phyloP scores from a whole-genome alignment of 2,329 filamentous ascomycete genomes.

The Zymoseptoria passerinii region DNA sequence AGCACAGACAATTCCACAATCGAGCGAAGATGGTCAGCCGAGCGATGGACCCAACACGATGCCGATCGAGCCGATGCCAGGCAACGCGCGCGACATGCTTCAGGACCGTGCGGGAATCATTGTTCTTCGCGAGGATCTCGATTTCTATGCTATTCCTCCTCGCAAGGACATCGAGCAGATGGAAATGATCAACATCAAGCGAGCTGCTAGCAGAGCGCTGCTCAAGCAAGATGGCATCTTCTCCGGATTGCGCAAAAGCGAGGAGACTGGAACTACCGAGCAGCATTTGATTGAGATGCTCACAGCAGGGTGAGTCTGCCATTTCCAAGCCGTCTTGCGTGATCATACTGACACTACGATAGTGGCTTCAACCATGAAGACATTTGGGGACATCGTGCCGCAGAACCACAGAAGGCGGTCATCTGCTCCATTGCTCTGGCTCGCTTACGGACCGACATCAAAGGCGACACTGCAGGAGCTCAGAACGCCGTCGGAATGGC shows the following conservation, averaged over 20 bases:
- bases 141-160: conserved; percentile 95
- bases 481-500: conserved; percentile 87
- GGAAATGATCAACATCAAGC: conserved; percentile 95
- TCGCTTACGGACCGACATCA: conserved; percentile 71
- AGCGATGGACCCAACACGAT: conserved; percentile 51
- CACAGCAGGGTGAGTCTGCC: conserved; percentile 72
- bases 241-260: conserved; percentile 85
- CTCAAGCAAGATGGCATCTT: conserved; percentile 91
- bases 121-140: conserved; percentile 87
- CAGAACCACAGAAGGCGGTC: conserved; percentile 95
- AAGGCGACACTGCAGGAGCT: conserved; percentile 63
- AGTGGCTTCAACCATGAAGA: conserved; percentile 97
- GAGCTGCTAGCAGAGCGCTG: conserved; percentile 78
- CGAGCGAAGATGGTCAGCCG: conserved; percentile 42
- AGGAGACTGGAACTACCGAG: conserved; percentile 92
- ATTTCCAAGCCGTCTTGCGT: not conserved
- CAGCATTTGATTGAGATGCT: conserved; percentile 99
- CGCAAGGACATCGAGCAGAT: conserved; percentile 70
- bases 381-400: conserved; percentile 90
- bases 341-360: conserved; percentile 3
- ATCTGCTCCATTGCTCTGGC: conserved; percentile 94
- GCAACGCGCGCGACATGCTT: conserved; percentile 64
- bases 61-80: conserved; percentile 58
- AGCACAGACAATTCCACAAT: conserved; percentile 87
- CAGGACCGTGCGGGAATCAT: conserved; percentile 92